These are phyloP conservation scores for Colletotrichum sidae DNA, from an alignment of 2,329 filamentous ascomycete genomes.

Conservation along the genomic window DNA sequence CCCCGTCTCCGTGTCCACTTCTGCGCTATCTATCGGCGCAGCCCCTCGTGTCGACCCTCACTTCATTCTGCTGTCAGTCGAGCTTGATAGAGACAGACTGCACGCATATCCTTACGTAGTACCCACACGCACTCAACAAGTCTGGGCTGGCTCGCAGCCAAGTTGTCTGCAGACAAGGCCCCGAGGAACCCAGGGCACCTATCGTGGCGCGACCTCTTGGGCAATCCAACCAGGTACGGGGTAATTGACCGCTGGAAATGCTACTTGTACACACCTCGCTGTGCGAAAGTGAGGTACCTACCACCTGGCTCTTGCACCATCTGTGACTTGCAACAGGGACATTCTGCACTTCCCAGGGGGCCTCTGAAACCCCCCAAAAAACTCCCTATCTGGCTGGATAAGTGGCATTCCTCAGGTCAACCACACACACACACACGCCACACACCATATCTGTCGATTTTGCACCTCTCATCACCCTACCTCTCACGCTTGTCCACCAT, in stretches of 20 bases:
- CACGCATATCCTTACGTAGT: not conserved
- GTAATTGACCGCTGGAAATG: not conserved
- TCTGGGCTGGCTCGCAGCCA: slow-evolving; percentile 17
- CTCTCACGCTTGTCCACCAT: no score
- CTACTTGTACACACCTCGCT: not conserved
- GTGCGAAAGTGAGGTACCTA: not conserved
- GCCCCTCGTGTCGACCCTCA: not conserved
- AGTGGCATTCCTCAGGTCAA: slow-evolving; percentile 18
- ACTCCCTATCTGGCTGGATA: slow-evolving; percentile 34
- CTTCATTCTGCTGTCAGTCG: not conserved
- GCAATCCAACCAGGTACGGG: not conserved
- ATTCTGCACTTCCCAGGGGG: slow-evolving; percentile 26
- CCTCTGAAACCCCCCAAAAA: slow-evolving; percentile 35
- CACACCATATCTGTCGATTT: no score
- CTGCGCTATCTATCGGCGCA: no score
- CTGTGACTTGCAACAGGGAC: slow-evolving; percentile 22
- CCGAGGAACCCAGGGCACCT: slow-evolving; percentile 6
- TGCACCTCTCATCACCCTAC: no score
- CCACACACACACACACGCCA: not conserved
- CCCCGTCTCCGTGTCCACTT: no score
- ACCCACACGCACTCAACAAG: slow-evolving; percentile 31
- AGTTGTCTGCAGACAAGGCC: slow-evolving; percentile 11
- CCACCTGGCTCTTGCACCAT: slow-evolving; percentile 1
- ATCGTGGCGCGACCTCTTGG: slow-evolving; percentile 16
- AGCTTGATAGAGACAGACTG: not conserved